phyloP scores from a whole-genome alignment of 2,329 filamentous ascomycete genomes.

The Aspergillus sp. region DNA sequence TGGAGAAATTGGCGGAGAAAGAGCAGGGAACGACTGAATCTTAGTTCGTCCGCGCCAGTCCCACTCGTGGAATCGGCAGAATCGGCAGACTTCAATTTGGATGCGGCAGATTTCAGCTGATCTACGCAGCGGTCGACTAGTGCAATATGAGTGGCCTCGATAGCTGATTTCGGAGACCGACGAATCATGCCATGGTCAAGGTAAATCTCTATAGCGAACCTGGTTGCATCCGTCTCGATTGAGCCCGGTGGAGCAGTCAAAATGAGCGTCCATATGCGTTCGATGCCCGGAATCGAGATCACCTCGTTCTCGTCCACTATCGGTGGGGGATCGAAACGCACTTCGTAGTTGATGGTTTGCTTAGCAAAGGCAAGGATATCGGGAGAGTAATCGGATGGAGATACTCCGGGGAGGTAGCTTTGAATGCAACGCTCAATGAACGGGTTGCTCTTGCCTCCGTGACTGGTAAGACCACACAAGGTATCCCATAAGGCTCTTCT shows the following conservation, averaged over 20 bases:
- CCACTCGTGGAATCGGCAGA: slow-evolving; percentile 54
- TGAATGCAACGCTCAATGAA: slow-evolving; percentile 46
- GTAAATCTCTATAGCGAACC: slow-evolving; percentile 71
- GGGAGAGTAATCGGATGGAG: slow-evolving; percentile 32
- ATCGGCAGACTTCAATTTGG: slow-evolving; percentile 49
- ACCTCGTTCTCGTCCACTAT: slow-evolving; percentile 36
- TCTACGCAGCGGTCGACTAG: slow-evolving; percentile 71
- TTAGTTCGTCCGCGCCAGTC: slow-evolving; percentile 54
- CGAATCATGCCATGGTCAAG: slow-evolving; percentile 51
- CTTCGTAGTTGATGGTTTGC: slow-evolving; percentile 45
- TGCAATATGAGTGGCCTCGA: slow-evolving; percentile 62
- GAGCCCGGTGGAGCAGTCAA: slow-evolving; percentile 63
- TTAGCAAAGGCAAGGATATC: slow-evolving; percentile 44
- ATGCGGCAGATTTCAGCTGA: slow-evolving; percentile 65
- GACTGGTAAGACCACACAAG: slow-evolving; percentile 47
- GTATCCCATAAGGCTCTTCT: slow-evolving; percentile 68
- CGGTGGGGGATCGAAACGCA: slow-evolving; percentile 57
- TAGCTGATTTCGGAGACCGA: slow-evolving; percentile 43
- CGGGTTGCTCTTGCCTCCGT: slow-evolving; percentile 29
- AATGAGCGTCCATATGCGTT: slow-evolving; percentile 81
- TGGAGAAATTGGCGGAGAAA: slow-evolving; percentile 67
- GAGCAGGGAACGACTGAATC: slow-evolving; percentile 66
- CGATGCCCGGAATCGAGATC: slow-evolving; percentile 51
- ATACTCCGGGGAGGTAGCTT: slow-evolving; percentile 39
- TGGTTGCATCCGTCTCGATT: slow-evolving; percentile 67